Percentiles rank a stretch among this genome's conserved stretches.
Evolutionary conservation across 192 early-diverging fungal species (phyloP).

Genomic region (Coemansia reversa): DNA sequence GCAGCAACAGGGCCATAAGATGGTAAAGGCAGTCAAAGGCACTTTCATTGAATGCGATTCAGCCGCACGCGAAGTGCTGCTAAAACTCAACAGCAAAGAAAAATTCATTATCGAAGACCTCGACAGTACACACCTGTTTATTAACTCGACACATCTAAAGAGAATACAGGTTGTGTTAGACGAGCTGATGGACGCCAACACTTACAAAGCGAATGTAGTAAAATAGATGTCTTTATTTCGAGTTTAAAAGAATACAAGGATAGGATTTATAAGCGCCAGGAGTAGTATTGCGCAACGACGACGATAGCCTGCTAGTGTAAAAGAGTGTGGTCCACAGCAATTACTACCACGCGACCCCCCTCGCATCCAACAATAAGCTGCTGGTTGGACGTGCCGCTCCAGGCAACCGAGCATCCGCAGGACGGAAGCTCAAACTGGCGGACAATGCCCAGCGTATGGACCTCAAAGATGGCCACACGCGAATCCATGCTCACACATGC

Average conservation of each 20-base stretch:
- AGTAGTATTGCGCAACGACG: not conserved
- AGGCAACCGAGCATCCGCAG: conserved; percentile 38
- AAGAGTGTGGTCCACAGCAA: conserved; percentile 26
- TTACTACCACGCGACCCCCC: conserved; percentile 33
- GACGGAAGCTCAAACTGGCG: conserved; percentile 50
- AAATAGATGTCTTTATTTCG: conserved; percentile 1
- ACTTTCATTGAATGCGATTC: conserved; percentile 70
- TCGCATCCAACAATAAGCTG: conserved; percentile 47
- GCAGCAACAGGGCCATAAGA: conserved; percentile 1
- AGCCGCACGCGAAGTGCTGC: conserved; percentile 73
- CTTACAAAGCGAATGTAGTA: conserved; percentile 58
- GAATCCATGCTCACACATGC: conserved; percentile 42
- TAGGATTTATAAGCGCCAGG: not conserved
- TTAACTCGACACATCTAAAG: conserved; percentile 61
- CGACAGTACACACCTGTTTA: conserved; percentile 79
- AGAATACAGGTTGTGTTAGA: conserved; percentile 64
- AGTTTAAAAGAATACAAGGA: not conserved
- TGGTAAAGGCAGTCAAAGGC: conserved; percentile 52
- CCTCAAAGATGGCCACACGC: conserved; percentile 43
- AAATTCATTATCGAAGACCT: conserved; percentile 82
- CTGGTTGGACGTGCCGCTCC: conserved; percentile 38
- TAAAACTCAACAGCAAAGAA: conserved; percentile 65
- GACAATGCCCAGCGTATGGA: conserved; percentile 27
- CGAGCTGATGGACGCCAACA: conserved; percentile 71
- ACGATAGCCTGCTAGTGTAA: not conserved